These are phyloP conservation scores for Cucurbita pepo DNA, from an alignment of 306 rosid species.

Conservation along the genomic window DNA sequence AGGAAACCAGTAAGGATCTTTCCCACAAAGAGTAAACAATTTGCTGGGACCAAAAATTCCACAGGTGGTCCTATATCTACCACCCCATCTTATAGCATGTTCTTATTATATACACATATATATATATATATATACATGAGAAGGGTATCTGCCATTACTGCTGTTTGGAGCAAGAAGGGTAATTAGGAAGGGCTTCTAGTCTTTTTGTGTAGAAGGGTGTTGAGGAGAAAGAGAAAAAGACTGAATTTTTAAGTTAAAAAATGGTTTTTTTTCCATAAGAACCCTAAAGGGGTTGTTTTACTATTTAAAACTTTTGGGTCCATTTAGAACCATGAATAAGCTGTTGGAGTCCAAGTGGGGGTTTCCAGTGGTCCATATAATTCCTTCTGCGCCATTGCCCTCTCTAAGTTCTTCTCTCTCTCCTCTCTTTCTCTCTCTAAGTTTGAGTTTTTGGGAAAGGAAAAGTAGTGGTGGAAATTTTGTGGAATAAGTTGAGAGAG, in stretches of 20 bases:
- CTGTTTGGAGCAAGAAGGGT: not conserved
- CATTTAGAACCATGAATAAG: not conserved
- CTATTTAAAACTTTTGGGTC: not conserved
- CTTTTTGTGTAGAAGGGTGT: not conserved
- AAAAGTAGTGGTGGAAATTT: not conserved
- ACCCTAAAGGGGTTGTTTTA: not conserved
- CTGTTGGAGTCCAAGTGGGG: not conserved
- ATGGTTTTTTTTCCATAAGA: not conserved
- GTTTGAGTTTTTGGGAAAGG: not conserved
- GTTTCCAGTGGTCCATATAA: not conserved
- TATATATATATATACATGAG: not conserved
- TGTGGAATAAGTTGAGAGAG: not conserved
- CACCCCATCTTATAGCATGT: not conserved
- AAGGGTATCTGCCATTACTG: not conserved
- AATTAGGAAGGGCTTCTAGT: not conserved
- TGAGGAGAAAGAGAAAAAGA: not conserved
- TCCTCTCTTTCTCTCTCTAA: not conserved
- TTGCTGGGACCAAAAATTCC: constrained; percentile 2
- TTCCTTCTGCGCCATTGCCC: not conserved
- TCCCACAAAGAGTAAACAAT: not conserved
- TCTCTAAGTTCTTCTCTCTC: no score
- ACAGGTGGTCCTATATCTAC: not conserved
- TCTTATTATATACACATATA: not conserved
- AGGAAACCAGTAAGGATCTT: not conserved
- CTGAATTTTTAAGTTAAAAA: not conserved